Percentiles rank a stretch among this genome's conserved stretches.
These are phyloP conservation scores for Aspergillus incahuasiensis DNA, from an alignment of 495 filamentous ascomycete genomes.

Conservation along the genomic window DNA sequence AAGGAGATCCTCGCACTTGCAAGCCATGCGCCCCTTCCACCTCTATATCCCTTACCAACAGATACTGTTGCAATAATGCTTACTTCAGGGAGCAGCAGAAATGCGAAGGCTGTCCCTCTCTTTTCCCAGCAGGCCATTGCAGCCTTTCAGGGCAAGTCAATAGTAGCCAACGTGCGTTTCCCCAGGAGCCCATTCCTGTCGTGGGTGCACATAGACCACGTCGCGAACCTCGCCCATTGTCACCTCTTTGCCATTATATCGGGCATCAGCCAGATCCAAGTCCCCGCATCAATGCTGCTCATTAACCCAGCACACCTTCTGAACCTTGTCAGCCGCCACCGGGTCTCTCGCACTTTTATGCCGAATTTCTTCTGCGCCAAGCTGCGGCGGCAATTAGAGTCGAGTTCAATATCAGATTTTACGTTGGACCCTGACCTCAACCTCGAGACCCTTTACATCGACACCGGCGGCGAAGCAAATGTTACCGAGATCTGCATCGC, in stretches of 20 bases:
- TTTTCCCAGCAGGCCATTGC: constrained; percentile 42
- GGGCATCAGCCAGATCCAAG: constrained; percentile 45
- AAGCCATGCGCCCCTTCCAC: too few relatives aligned
- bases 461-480: constrained; percentile 41
- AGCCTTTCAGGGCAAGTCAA: constrained; percentile 40
- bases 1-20: too few relatives aligned
- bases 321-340: constrained; percentile 35
- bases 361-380: constrained; percentile 52
- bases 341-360: constrained; percentile 45
- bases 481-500: constrained; percentile 21
- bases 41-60: too few relatives aligned
- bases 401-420: neutral
- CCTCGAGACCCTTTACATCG: neutral
- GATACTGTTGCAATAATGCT: constrained; percentile 19
- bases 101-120: constrained; percentile 49
- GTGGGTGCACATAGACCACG: constrained; percentile 54
- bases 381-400: neutral
- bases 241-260: constrained; percentile 17
- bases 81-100: constrained; percentile 55
- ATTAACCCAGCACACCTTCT: constrained; percentile 37
- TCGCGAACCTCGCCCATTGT: constrained; percentile 34
- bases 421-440: neutral
- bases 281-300: constrained; percentile 37
- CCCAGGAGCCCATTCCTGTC: constrained; percentile 31
- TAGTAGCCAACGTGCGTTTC: too few relatives aligned